Conservation (phyloP, 2,329 filamentous ascomycete species). For the Colletotrichum eremochloae region DNA sequence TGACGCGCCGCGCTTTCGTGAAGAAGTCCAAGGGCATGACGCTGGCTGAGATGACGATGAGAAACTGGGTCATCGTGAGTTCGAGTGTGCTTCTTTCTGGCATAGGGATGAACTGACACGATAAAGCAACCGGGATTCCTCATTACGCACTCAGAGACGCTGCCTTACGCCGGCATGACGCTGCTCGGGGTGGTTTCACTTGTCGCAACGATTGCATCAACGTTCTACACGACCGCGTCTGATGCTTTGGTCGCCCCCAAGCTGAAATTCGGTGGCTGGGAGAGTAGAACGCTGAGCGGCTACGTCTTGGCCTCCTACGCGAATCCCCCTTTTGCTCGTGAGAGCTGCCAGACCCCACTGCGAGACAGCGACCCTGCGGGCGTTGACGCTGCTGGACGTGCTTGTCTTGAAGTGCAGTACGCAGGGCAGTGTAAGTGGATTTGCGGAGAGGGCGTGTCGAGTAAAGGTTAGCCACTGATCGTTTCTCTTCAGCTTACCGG, state of each 20-base stretch:
- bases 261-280: slow-evolving; percentile 69
- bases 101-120: neutral
- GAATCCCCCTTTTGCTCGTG: slow-evolving; percentile 68
- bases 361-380: slow-evolving; percentile 53
- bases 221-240: slow-evolving; percentile 82
- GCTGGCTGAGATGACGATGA: slow-evolving; percentile 83
- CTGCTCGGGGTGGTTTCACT: slow-evolving; percentile 75
- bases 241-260: slow-evolving; percentile 82
- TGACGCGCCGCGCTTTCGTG: slow-evolving; percentile 77
- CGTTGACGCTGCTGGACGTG: slow-evolving; percentile 55
- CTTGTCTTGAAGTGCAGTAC: slow-evolving; percentile 78
- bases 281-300: slow-evolving; percentile 64
- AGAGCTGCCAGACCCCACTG: slow-evolving; percentile 74
- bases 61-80: slow-evolving; percentile 74
- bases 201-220: slow-evolving; percentile 73
- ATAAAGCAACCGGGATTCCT: slow-evolving; percentile 75
- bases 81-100: neutral
- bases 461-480: slow-evolving; percentile 13
- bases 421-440: slow-evolving; percentile 68
- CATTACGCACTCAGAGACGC: slow-evolving; percentile 75
- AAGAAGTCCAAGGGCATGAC: slow-evolving; percentile 74
- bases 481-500: slow-evolving; percentile 65
- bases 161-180: slow-evolving; percentile 74
- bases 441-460: neutral
- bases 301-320: slow-evolving; percentile 73